Conservation (phyloP, 2,329 filamentous ascomycete species). For the Bretziella fagacearum region DNA sequence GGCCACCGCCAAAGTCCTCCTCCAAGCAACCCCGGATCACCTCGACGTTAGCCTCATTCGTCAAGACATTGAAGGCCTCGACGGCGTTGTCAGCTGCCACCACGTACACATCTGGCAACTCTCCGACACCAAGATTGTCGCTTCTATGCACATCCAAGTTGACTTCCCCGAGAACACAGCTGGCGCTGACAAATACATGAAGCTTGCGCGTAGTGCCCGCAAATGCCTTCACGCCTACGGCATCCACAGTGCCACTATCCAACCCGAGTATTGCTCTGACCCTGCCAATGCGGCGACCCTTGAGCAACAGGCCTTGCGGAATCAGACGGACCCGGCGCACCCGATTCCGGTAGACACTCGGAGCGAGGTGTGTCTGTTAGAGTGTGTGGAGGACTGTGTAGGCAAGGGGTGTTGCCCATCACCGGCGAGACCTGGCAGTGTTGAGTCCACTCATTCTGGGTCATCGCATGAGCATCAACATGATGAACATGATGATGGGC, state of each 20-base stretch:
- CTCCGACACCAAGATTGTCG: conserved; percentile 84
- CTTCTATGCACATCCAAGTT: conserved; percentile 84
- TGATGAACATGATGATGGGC: conserved; percentile 5
- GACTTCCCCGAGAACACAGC: conserved; percentile 76
- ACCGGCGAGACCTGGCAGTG: conserved; percentile 8
- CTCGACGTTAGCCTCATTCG: conserved; percentile 81
- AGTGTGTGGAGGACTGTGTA: conserved; percentile 33
- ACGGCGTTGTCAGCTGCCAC: conserved; percentile 78
- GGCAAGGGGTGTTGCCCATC: conserved; percentile 29
- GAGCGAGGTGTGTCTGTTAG: conserved; percentile 30
- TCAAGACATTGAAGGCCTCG: conserved; percentile 57
- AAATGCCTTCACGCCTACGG: conserved; percentile 87
- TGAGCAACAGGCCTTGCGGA: conserved; percentile 23
- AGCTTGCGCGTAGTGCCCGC: conserved; percentile 63
- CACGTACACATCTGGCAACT: conserved; percentile 97
- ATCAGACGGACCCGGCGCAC: conserved; percentile 21
- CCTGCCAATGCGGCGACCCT: conserved; percentile 26
- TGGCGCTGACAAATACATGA: conserved; percentile 72
- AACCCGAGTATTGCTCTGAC: conserved; percentile 67
- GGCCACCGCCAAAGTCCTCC: conserved; percentile 69
- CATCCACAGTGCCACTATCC: conserved; percentile 93
- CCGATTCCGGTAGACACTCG: conserved; percentile 18
- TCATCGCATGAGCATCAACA: conserved; percentile 11
- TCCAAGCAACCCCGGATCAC: conserved; percentile 84
- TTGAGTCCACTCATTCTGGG: conserved; percentile 2